These are phyloP conservation scores for Lichtheimia hyalospora DNA, from an alignment of 371 early-diverging fungal genomes.

Conservation along the genomic window DNA sequence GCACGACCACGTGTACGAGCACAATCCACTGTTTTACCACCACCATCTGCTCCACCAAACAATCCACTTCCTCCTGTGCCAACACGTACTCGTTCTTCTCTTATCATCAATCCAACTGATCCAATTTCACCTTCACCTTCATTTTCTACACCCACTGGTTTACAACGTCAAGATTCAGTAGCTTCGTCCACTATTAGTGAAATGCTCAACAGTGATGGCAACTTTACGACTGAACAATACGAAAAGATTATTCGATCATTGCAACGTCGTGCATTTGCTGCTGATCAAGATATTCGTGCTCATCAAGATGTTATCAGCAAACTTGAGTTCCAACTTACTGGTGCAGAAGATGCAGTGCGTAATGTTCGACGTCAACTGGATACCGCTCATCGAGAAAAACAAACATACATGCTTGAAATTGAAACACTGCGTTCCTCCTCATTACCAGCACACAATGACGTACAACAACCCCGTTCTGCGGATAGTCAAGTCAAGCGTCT, in stretches of 20 bases:
- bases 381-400: constrained; percentile 32
- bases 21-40: constrained; percentile 25
- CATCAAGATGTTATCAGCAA: constrained; percentile 48
- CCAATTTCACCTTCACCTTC: constrained; percentile 6
- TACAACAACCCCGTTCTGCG: constrained; percentile 21
- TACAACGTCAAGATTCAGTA: constrained; percentile 6
- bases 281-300: constrained; percentile 41
- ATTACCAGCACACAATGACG: constrained; percentile 16
- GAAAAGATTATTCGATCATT: constrained; percentile 47
- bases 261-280: constrained; percentile 36
- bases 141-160: constrained; percentile 6
- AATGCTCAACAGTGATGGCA: constrained; percentile 8
- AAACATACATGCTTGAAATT: constrained; percentile 36
- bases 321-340: constrained; percentile 34
- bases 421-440: constrained; percentile 27
- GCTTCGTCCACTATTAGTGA: constrained; percentile 10
- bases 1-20: constrained; percentile 11
- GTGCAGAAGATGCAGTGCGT: constrained; percentile 36
- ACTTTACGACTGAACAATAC: constrained; percentile 37
- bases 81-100: neutral
- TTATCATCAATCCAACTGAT: too few relatives aligned
- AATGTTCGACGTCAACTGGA: constrained; percentile 44
- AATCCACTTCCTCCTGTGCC: constrained; percentile 51
- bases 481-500: constrained; percentile 22
- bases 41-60: constrained; percentile 44